phyloP scores from a whole-genome alignment of 2,329 filamentous ascomycete genomes.

The Fusarium sp. region DNA sequence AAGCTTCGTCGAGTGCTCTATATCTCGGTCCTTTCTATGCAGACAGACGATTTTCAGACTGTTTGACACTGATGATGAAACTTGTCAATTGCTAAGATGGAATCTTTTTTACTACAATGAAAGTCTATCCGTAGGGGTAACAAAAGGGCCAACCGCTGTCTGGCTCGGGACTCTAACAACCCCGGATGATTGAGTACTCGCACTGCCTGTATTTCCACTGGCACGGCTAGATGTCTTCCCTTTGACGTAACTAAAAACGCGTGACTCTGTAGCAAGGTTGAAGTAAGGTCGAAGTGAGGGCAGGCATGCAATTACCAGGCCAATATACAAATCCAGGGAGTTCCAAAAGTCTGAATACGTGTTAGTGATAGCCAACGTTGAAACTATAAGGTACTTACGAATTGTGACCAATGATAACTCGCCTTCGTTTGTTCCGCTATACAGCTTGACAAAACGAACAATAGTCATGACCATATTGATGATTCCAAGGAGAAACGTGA shows the following conservation, averaged over 20 bases:
- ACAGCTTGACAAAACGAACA: constrained; percentile 13
- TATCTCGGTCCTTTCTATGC: background rate
- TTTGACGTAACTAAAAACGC: constrained; percentile 15
- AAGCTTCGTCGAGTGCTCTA: no score
- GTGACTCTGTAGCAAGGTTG: constrained; percentile 23
- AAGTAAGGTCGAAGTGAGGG: constrained; percentile 25
- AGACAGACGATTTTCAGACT: background rate
- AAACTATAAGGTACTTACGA: background rate
- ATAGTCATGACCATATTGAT: constrained; percentile 18
- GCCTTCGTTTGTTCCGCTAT: background rate
- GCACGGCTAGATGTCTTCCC: background rate
- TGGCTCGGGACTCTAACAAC: background rate
- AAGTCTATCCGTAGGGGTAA: background rate
- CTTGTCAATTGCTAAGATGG: background rate
- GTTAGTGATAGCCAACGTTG: background rate
- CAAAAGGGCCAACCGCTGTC: background rate
- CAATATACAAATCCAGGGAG: constrained; percentile 12
- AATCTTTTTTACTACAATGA: background rate
- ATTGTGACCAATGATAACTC: background rate
- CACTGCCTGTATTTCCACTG: background rate
- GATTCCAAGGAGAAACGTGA: constrained; percentile 22
- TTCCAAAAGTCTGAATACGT: constrained; percentile 10
- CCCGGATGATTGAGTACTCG: background rate
- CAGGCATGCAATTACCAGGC: constrained; percentile 19
- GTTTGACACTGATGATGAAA: background rate